Evolutionary conservation across 805 yeast genomes (phyloP), one percentile per base, ranked within the genome.

Genomic region (Candida tammaniensis): DNA sequence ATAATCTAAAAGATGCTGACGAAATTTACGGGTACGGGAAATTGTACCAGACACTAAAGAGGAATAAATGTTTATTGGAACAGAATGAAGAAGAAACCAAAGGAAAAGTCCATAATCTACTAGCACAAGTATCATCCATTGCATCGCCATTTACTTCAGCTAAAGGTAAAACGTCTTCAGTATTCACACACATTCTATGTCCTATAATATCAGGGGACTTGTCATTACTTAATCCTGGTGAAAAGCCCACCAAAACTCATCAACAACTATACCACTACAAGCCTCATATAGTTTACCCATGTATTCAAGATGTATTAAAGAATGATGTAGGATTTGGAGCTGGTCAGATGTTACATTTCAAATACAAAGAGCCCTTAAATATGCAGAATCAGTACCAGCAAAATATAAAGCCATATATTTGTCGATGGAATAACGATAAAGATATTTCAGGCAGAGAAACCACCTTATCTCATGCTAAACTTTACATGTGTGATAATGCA

Each of bases 391-490:
- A 35, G n/a, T 35, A 23, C 20, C 15, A 29, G 5, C 63, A 68
- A 39, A 57, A 54, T 11, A 43, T 82, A 12, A 48, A 49, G 25
- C 67, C 70, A 1, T 63, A 62, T 33, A 52, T 80, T n/a, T 47
- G 67, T 42, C 55, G 52, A 33, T 78, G 85, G 82, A 51, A 53
- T 13, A 20, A 17, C 10, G 33, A 27, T 5, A 17, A 11, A 13
- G 36, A 36, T n/a, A 18, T n/a, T 2, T 53, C 65, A 0, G 68
- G 68, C 20, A 35, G 73, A 21, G 57, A 57, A 38, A 35, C 51
- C 1, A 61, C 71, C 8, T 72, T 81, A 3, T 77, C 81, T 1
- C 95, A 86, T 56, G 78, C 81, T 10, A 86, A 86, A 54, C 74
- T 84, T 20, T 78, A 82, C 46, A 49, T 76, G 38, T 69, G 76